Evolutionary conservation across 2,329 filamentous ascomycete genomes (phyloP).

Genomic region (Curvularia lunata): DNA sequence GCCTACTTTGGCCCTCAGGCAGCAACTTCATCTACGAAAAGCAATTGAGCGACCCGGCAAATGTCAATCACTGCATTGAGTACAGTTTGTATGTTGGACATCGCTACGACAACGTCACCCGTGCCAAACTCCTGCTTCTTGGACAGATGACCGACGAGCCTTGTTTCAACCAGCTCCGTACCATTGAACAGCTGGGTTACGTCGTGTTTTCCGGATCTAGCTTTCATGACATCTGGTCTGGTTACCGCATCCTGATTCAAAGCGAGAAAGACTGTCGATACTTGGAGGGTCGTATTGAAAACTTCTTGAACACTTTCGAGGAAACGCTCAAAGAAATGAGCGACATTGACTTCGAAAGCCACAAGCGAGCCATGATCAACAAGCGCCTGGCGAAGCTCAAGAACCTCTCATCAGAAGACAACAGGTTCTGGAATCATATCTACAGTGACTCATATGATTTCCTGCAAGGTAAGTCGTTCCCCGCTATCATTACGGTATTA

Average conservation of each 20-base stretch:
- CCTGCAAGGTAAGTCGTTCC: constrained; percentile 70
- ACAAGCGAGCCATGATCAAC: constrained; percentile 88
- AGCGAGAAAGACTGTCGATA: constrained; percentile 86
- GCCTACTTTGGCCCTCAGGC: constrained; percentile 77
- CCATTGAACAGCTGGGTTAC: constrained; percentile 97
- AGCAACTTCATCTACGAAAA: constrained; percentile 85
- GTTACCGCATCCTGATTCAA: constrained; percentile 90
- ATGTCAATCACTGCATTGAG: constrained; percentile 68
- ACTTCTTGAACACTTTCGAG: constrained; percentile 75
- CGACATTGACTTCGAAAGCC: constrained; percentile 82
- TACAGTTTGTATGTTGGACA: constrained; percentile 55
- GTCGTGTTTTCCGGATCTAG: constrained; percentile 86
- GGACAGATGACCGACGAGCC: constrained; percentile 93
- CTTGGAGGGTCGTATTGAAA: constrained; percentile 84
- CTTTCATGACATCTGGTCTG: constrained; percentile 74
- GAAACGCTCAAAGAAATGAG: constrained; percentile 75
- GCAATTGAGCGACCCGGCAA: constrained; percentile 81
- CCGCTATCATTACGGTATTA: neutral
- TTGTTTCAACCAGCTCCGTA: constrained; percentile 90
- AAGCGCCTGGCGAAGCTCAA: constrained; percentile 90
- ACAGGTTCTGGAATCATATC: constrained; percentile 84
- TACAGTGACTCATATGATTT: constrained; percentile 89
- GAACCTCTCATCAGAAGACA: constrained; percentile 85
- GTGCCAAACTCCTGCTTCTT: constrained; percentile 80
- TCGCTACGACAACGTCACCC: constrained; percentile 66